Percentiles rank a stretch among this genome's conserved stretches.
phyloP scores from a whole-genome alignment of 345 rosid species.

The Eutrema heterophyllum region DNA sequence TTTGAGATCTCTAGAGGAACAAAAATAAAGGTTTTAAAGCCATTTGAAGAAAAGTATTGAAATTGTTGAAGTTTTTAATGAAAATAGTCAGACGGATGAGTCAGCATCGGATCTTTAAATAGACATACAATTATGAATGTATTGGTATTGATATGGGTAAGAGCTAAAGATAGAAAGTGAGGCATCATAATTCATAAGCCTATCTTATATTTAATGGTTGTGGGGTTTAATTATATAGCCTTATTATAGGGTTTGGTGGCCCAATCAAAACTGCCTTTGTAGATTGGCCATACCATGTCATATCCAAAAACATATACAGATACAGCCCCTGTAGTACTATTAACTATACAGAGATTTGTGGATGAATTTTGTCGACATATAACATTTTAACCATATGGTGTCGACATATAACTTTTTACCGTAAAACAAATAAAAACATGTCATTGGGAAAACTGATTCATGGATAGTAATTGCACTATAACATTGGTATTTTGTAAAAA shows the following conservation, averaged over 20 bases:
- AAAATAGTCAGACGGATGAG: background rate
- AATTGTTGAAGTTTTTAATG: background rate
- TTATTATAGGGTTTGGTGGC: constrained; percentile 14
- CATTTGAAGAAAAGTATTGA: background rate
- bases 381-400: background rate
- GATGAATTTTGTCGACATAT: background rate
- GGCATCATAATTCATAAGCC: constrained; percentile 21
- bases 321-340: background rate
- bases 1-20: background rate
- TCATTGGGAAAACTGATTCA: background rate
- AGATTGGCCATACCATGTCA: constrained; percentile 2
- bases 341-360: background rate
- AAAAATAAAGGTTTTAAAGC: background rate
- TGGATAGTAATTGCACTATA: background rate
- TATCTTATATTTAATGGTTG: constrained; percentile 6
- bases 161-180: constrained; percentile 10
- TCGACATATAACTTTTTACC: too few species aligned
- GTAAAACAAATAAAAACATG: background rate
- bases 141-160: background rate
- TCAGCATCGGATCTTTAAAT: constrained; percentile 7
- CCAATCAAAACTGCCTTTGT: constrained; percentile 15
- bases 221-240: background rate
- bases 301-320: background rate
- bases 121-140: constrained; percentile 23
- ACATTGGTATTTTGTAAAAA: too few species aligned